Evolutionary conservation across 495 filamentous ascomycete species (phyloP).

Genomic region (Penicillium canescens): DNA sequence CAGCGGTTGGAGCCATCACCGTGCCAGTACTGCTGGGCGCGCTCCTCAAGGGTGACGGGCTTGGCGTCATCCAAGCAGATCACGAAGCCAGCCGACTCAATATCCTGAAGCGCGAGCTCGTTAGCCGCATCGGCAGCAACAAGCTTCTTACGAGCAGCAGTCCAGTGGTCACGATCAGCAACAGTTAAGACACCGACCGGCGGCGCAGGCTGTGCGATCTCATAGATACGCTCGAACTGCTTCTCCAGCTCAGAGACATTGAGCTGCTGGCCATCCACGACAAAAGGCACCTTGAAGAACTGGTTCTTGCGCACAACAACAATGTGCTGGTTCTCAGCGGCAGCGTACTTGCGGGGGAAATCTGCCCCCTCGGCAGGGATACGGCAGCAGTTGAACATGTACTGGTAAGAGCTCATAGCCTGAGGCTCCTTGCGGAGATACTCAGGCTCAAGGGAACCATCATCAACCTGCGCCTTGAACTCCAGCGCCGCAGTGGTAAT

Average conservation of each 20-base stretch:
- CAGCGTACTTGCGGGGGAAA: slow-evolving; percentile 77
- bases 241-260: slow-evolving; percentile 84
- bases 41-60: slow-evolving; percentile 93
- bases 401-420: slow-evolving; percentile 96
- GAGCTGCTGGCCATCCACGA: slow-evolving; percentile 76
- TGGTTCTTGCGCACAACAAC: slow-evolving; percentile 91
- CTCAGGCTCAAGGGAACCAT: slow-evolving; percentile 85
- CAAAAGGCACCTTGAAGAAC: slow-evolving; percentile 84
- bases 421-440: slow-evolving; percentile 96
- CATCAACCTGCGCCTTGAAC: slow-evolving; percentile 92
- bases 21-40: slow-evolving; percentile 96
- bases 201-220: slow-evolving; percentile 66
- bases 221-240: slow-evolving; percentile 84
- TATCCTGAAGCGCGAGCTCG: slow-evolving; percentile 69
- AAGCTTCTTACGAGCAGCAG: slow-evolving; percentile 76
- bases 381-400: slow-evolving; percentile 97
- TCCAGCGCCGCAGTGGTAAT: slow-evolving; percentile 81
- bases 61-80: slow-evolving; percentile 92
- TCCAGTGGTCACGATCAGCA: slow-evolving; percentile 92
- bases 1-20: slow-evolving; percentile 94
- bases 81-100: slow-evolving; percentile 90
- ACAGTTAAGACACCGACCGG: slow-evolving; percentile 84
- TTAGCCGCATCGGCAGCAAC: slow-evolving; percentile 75
- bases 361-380: slow-evolving; percentile 83
- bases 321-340: slow-evolving; percentile 77